Evolutionary conservation across 2,329 filamentous ascomycete species (phyloP).

Genomic region (Diaporthe caulivora): DNA sequence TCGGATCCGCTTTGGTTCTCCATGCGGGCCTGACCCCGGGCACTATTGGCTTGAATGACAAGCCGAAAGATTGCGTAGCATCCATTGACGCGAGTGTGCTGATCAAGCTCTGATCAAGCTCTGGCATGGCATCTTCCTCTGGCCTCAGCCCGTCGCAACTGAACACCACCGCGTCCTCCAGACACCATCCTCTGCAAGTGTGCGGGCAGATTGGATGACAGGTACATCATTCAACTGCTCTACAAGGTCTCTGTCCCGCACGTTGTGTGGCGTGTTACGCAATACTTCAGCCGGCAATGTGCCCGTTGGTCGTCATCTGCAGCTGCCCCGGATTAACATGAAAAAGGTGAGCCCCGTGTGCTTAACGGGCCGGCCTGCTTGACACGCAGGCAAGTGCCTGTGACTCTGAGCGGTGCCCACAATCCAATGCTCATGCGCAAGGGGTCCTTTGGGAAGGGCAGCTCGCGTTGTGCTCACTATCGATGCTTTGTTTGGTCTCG

Average conservation of each 20-base stretch:
- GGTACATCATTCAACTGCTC: neutral
- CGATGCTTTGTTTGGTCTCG: neutral
- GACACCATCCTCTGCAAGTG: neutral
- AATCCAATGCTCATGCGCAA: neutral
- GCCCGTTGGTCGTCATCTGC: neutral
- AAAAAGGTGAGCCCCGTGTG: neutral
- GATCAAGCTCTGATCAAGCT: slow-evolving; percentile 21
- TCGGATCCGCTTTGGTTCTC: slow-evolving; percentile 25
- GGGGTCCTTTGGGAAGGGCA: neutral
- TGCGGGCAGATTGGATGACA: neutral
- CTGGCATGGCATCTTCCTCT: slow-evolving; percentile 9
- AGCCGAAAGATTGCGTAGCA: slow-evolving; percentile 26
- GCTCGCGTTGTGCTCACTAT: neutral
- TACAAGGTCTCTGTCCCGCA: slow-evolving; percentile 12
- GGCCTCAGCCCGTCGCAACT: slow-evolving; percentile 2
- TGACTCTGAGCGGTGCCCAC: neutral
- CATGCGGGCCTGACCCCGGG: slow-evolving; percentile 1
- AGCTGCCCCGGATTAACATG: neutral
- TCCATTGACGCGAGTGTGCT: slow-evolving; percentile 23
- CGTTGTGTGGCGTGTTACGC: slow-evolving; percentile 29
- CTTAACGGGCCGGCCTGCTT: neutral
- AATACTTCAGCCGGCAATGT: slow-evolving; percentile 10
- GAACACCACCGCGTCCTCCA: neutral
- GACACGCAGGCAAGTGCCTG: neutral
- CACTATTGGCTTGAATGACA: slow-evolving; percentile 29